A percentile compares a stretch with the other conserved stretches of the same genome.
These are phyloP conservation scores for Gonapodya sp. DNA, from an alignment of 192 early-diverging fungal species.

Conservation along the genomic window DNA sequence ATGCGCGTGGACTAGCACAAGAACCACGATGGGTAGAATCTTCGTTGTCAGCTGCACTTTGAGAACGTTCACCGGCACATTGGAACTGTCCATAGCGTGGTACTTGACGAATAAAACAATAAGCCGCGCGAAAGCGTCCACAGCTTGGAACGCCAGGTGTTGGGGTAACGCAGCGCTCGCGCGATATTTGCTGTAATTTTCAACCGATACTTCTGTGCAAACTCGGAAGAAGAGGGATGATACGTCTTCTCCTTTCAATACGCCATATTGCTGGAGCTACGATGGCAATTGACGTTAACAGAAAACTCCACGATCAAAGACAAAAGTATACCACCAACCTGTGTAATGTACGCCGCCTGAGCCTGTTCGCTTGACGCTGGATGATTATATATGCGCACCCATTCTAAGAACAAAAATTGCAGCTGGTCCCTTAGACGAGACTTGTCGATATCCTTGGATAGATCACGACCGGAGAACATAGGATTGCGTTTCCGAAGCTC, in stretches of 20 bases:
- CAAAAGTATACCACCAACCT: constrained; percentile 22
- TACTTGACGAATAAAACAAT: constrained; percentile 73
- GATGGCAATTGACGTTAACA: constrained; percentile 25
- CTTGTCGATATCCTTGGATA: constrained; percentile 38
- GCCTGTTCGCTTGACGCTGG: constrained; percentile 62
- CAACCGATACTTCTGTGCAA: constrained; percentile 74
- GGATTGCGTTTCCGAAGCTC: constrained; percentile 34
- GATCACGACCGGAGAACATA: constrained; percentile 25
- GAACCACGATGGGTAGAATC: constrained; percentile 73
- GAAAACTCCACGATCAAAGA: constrained; percentile 11
- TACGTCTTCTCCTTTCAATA: constrained; percentile 63
- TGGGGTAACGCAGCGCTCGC: constrained; percentile 30
- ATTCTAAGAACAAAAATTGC: constrained; percentile 62
- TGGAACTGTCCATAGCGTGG: constrained; percentile 44
- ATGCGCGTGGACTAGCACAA: constrained; percentile 78
- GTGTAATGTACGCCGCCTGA: constrained; percentile 49
- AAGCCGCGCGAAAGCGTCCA: constrained; percentile 87
- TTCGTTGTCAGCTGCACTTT: constrained; percentile 60
- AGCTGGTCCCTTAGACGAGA: constrained; percentile 47
- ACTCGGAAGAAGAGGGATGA: constrained; percentile 85
- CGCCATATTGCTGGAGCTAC: constrained; percentile 65
- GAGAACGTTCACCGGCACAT: constrained; percentile 35
- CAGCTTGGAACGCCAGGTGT: constrained; percentile 58
- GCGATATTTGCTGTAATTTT: constrained; percentile 60
- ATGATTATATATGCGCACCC: constrained; percentile 66